A percentile compares a stretch with the other conserved stretches of the same genome.
phyloP scores from a whole-genome alignment of 495 filamentous ascomycete genomes.

The Astrothelium macrocarpum region DNA sequence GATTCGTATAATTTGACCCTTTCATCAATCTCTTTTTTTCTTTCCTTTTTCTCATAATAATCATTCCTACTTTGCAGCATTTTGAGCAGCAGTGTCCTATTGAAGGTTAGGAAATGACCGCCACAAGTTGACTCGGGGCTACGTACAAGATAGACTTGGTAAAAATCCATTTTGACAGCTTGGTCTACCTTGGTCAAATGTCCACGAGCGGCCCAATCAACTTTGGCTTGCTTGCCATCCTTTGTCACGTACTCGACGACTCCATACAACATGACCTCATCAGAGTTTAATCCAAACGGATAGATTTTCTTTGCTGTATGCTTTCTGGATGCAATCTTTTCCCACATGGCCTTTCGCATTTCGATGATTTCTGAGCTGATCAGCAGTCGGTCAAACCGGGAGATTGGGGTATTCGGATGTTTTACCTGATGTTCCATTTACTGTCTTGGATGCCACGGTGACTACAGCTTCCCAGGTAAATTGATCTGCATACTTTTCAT shows the following conservation, averaged over 20 bases:
- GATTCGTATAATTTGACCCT: too few relatives aligned
- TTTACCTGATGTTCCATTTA: constrained; percentile 42
- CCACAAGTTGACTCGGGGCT: not conserved
- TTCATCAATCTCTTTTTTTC: too few relatives aligned
- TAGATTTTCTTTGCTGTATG: constrained; percentile 46
- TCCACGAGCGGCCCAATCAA: constrained; percentile 49
- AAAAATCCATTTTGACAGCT: constrained; percentile 48
- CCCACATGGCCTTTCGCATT: constrained; percentile 49
- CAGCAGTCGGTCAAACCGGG: constrained; percentile 2
- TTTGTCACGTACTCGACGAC: constrained; percentile 48
- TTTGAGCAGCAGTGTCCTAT: constrained; percentile 19
- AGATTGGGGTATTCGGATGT: constrained; percentile 9
- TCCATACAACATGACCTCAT: constrained; percentile 55
- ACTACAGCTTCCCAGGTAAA: constrained; percentile 49
- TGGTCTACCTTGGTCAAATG: constrained; percentile 41
- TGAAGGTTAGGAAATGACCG: not conserved
- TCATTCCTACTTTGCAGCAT: constrained; percentile 9
- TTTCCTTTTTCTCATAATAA: too few relatives aligned
- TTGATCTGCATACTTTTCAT: constrained; percentile 45
- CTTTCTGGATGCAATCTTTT: constrained; percentile 40
- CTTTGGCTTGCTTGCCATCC: constrained; percentile 34
- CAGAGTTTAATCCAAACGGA: constrained; percentile 36
- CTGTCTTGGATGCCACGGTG: constrained; percentile 47
- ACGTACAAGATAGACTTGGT: constrained; percentile 58
- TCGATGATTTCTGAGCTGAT: constrained; percentile 41